phyloP scores from a whole-genome alignment of 2,329 filamentous ascomycete genomes.

The Clonostachys rhizophaga region DNA sequence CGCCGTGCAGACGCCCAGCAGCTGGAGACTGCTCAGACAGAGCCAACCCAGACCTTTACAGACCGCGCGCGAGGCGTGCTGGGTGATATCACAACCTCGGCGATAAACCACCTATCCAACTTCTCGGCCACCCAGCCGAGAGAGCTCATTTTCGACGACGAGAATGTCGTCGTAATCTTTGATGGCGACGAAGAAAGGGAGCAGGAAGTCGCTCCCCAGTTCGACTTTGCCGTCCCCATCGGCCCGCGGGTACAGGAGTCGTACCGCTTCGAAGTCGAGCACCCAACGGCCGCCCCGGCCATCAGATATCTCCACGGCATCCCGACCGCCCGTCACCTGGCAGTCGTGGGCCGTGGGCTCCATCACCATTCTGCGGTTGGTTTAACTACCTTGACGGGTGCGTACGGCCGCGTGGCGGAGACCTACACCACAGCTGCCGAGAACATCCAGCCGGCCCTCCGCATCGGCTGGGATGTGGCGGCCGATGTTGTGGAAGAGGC shows the following conservation, averaged over 20 bases:
- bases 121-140: neutral
- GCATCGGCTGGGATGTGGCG: too few relatives aligned
- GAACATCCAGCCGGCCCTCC: too few relatives aligned
- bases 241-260: neutral
- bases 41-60: too few relatives aligned
- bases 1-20: too few relatives aligned
- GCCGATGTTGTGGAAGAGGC: too few relatives aligned
- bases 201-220: neutral
- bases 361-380: too few relatives aligned
- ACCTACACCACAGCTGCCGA: too few relatives aligned
- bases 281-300: conserved; percentile 1
- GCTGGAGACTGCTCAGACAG: too few relatives aligned
- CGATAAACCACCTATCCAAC: neutral
- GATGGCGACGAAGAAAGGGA: neutral
- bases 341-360: too few relatives aligned
- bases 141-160: neutral
- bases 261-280: conserved; percentile 1
- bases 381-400: too few relatives aligned
- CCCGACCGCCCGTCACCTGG: neutral
- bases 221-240: conserved; percentile 1
- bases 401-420: too few relatives aligned
- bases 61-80: neutral
- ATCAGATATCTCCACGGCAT: neutral
- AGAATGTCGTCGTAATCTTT: neutral
- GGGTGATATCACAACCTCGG: neutral